Evolutionary conservation across 164 flowering plant species (phyloP), one percentile per base, ranked within the genome.

Genomic region (Protea cynaroides): DNA sequence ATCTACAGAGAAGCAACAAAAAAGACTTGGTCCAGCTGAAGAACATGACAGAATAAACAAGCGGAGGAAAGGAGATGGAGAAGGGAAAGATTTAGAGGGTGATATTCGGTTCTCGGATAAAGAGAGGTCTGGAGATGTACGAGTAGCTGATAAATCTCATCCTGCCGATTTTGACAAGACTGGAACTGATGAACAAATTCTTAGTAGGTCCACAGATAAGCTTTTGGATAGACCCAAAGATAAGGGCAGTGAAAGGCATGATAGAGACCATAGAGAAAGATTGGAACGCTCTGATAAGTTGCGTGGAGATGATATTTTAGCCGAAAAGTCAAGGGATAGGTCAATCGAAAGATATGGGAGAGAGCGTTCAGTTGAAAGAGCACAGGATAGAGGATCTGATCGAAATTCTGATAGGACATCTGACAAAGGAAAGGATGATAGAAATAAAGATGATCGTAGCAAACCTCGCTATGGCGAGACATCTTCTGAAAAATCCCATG

Each of bases 11-110:
- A 95, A 83, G 77, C 79, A 74, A 63, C 90, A 79, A 58, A 95
- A 88, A 81, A 81, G 99, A 74, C 62, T 78, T 10, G 86, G 80
- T 71, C 86, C 94, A 62, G 74, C 78, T 63, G 96, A 88, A 56
- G 99, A 92, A 50, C 67, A 77, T 24, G 99, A 86, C 43, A 80
- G 89, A 59, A 66, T 70, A 53, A 81, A 75, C 70, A 91, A 92
- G 75, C 86, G 96, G 8, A 75, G 92, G 68, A 95, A 84, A 71
- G 90, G 88, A 7, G 99, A 94, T 23, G n/a, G n/a, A 71, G 97
- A 92, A 54, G 22, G 53, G 25, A 89, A 84, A 70, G 96, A 91
- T 66, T 51, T 67, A 4, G 97, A 92, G 25, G 76, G 69, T 69
- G 96, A 85, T 22, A 74, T 55, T 71, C 78, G 89, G 46, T 62